Evolutionary conservation across 345 rosid species (phyloP).

Genomic region (Zanthoxylum bungeanum): DNA sequence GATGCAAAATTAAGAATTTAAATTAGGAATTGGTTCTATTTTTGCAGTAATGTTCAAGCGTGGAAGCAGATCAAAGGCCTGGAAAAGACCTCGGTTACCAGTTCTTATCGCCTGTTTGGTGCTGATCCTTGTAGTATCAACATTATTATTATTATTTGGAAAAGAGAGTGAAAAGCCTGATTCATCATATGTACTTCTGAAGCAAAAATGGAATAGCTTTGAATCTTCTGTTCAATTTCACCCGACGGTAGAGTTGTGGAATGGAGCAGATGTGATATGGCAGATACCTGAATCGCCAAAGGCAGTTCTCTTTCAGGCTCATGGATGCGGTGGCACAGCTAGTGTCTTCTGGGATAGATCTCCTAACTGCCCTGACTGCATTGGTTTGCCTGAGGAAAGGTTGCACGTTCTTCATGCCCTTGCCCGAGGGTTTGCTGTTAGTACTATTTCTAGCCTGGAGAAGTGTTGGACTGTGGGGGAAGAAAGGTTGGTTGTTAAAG

Average conservation of each 20-base stretch:
- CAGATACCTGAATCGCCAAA: slow-evolving; percentile 73
- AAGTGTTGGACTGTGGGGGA: slow-evolving; percentile 72
- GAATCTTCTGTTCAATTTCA: slow-evolving; percentile 30
- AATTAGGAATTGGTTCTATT: too few relatives aligned
- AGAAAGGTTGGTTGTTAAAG: slow-evolving; percentile 50
- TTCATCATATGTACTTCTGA: slow-evolving; percentile 18
- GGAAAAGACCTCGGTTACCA: slow-evolving; percentile 32
- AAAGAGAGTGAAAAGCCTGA: slow-evolving; percentile 22
- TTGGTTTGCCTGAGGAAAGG: slow-evolving; percentile 87
- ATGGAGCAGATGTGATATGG: slow-evolving; percentile 75
- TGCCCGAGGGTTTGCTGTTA: slow-evolving; percentile 52
- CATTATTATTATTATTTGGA: slow-evolving; percentile 27
- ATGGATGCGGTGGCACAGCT: slow-evolving; percentile 87
- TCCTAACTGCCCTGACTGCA: slow-evolving; percentile 52
- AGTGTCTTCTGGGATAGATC: slow-evolving; percentile 82
- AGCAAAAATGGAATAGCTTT: slow-evolving; percentile 35
- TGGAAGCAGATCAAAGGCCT: slow-evolving; percentile 37
- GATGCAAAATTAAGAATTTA: background rate
- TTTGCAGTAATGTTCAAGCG: slow-evolving; percentile 74
- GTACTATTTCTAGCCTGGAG: slow-evolving; percentile 64
- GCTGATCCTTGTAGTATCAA: slow-evolving; percentile 28
- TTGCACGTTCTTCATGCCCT: slow-evolving; percentile 59
- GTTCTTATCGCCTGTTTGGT: slow-evolving; percentile 28
- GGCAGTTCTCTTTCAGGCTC: slow-evolving; percentile 82
- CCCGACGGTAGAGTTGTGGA: slow-evolving; percentile 57